Conservation (phyloP, 2,329 filamentous ascomycete species). For the Venturiaceae sp. region DNA sequence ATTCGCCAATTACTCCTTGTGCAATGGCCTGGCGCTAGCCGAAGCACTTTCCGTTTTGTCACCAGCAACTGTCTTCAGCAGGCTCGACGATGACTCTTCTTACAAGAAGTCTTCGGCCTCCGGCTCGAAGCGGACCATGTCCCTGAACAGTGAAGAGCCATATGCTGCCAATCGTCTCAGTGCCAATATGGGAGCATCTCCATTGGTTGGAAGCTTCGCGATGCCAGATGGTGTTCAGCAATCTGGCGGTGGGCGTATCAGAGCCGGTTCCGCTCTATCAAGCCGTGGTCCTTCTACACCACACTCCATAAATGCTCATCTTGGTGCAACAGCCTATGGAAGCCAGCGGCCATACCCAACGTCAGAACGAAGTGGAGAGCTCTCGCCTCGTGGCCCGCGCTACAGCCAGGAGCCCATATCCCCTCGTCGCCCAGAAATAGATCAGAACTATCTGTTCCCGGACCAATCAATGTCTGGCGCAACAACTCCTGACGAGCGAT, state of each 20-base stretch:
- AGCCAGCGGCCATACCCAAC: constrained; percentile 23
- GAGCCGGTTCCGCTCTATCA: constrained; percentile 46
- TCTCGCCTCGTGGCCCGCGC: constrained; percentile 29
- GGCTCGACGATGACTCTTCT: constrained; percentile 24
- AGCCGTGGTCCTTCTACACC: constrained; percentile 44
- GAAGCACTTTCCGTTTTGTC: constrained; percentile 52
- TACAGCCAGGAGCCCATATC: constrained; percentile 28
- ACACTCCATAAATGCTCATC: constrained; percentile 9
- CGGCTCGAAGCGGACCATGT: constrained; percentile 30
- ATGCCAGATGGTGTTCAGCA: constrained; percentile 14
- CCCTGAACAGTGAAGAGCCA: constrained; percentile 25
- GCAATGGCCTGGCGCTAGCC: constrained; percentile 44
- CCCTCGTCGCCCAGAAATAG: not conserved
- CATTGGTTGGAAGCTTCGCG: constrained; percentile 1
- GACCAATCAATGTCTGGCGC: constrained; percentile 1
- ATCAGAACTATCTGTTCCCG: not conserved
- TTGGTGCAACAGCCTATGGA: constrained; percentile 21
- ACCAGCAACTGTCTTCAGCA: constrained; percentile 32
- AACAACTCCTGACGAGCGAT: constrained; percentile 31
- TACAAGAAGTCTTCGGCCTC: constrained; percentile 29
- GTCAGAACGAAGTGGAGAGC: constrained; percentile 5
- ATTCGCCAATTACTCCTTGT: not conserved
- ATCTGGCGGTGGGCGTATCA: constrained; percentile 40
- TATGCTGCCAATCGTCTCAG: not conserved
- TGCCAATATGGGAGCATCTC: constrained; percentile 1